A percentile compares a stretch with the other conserved stretches of the same genome.
Conservation (phyloP, 208 protist species). For the Leishmania guyanensis region DNA sequence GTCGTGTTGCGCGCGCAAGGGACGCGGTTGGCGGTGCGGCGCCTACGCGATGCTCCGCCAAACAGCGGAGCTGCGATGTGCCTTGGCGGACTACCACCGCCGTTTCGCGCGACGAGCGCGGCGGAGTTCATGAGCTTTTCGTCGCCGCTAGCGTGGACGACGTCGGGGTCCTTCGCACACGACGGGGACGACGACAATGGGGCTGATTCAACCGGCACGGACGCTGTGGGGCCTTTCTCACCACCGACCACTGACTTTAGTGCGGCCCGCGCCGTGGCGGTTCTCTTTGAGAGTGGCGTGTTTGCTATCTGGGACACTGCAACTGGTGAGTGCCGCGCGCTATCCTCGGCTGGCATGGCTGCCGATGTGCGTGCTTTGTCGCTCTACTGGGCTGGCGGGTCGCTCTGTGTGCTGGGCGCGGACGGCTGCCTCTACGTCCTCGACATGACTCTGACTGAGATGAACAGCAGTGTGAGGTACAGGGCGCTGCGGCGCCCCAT, state of each 20-base stretch:
- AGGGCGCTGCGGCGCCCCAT: constrained; percentile 68
- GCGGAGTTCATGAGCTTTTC: constrained; percentile 29
- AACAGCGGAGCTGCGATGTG: constrained; percentile 32
- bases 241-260: background rate
- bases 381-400: constrained; percentile 48
- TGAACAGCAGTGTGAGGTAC: constrained; percentile 69
- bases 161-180: constrained; percentile 5
- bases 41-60: constrained; percentile 37
- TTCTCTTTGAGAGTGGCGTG: constrained; percentile 45
- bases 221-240: background rate
- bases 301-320: constrained; percentile 68
- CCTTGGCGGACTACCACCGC: constrained; percentile 22
- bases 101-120: constrained; percentile 2
- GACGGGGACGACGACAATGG: background rate
- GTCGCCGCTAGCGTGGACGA: constrained; percentile 20
- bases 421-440: constrained; percentile 62
- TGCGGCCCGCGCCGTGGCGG: constrained; percentile 18
- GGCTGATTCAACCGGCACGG: background rate
- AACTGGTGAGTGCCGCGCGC: constrained; percentile 49
- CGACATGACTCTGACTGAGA: constrained; percentile 46
- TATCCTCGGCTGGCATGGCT: constrained; percentile 34
- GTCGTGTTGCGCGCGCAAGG: constrained; percentile 35
- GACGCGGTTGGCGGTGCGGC: constrained; percentile 29
- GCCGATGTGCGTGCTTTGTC: constrained; percentile 30
- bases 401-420: constrained; percentile 53